A percentile compares a stretch with the other conserved stretches of the same genome.
phyloP scores from a whole-genome alignment of 176 grass and related monocot species.

The Coix lacrymajobi region DNA sequence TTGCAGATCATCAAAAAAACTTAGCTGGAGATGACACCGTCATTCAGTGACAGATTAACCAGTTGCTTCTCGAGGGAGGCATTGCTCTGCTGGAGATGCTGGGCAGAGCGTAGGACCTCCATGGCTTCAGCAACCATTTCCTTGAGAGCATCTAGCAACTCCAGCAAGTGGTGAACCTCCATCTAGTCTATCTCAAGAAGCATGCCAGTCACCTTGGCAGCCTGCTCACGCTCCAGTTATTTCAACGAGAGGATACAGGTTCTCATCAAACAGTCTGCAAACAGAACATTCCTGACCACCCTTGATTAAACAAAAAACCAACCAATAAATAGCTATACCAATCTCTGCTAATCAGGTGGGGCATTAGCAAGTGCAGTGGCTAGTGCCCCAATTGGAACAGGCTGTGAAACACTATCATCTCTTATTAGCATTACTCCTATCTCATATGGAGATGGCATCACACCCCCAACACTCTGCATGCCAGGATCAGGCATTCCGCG shows the following conservation, averaged over 20 bases:
- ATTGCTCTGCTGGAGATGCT: constrained; percentile 47
- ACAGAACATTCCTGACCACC: not conserved
- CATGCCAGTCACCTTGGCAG: constrained; percentile 87
- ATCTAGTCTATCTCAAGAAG: constrained; percentile 92
- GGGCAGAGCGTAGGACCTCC: constrained; percentile 62
- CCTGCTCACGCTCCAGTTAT: constrained; percentile 76
- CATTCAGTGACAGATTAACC: too few species aligned
- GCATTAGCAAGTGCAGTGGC: constrained; percentile 81
- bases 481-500: constrained; percentile 48
- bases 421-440: constrained; percentile 48
- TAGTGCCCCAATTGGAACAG: constrained; percentile 54
- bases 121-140: constrained; percentile 84
- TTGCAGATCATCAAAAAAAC: not conserved
- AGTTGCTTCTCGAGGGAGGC: too few species aligned
- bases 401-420: constrained; percentile 42
- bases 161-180: constrained; percentile 78
- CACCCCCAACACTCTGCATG: constrained; percentile 39
- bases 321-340: not conserved
- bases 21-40: constrained; percentile 49
- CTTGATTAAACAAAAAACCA: not conserved
- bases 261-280: too few species aligned
- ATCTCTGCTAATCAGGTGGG: constrained; percentile 63
- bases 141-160: constrained; percentile 75
- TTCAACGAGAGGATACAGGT: constrained; percentile 76
- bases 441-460: constrained; percentile 58